Evolutionary conservation across 140 eudicot species (phyloP).

Genomic region (Anethum foeniculum): DNA sequence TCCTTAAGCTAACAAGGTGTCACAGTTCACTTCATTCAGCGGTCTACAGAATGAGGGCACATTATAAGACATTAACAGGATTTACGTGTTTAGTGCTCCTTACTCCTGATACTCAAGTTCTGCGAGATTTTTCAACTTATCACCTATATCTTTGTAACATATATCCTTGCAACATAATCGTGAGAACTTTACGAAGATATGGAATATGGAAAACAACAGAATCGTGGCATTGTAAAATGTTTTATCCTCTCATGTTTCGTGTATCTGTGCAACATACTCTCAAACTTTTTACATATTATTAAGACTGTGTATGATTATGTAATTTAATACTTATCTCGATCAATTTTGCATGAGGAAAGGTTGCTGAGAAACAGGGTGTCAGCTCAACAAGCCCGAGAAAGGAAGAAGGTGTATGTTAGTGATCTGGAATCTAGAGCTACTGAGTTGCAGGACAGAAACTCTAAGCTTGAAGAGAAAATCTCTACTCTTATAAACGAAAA

Average conservation of each 20-base stretch:
- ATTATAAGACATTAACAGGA: no score
- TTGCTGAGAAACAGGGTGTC: constrained; percentile 20
- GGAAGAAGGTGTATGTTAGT: constrained; percentile 19
- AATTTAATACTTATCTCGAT: neutral
- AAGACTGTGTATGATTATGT: neutral
- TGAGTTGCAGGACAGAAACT: constrained; percentile 14
- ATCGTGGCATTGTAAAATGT: neutral
- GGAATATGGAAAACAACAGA: no score
- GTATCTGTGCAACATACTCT: neutral
- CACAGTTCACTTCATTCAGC: no score
- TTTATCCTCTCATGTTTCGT: neutral
- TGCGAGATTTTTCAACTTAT: neutral
- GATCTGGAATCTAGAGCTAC: constrained; percentile 19
- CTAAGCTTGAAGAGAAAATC: constrained; percentile 16
- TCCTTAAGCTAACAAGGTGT: no score
- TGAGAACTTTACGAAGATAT: neutral
- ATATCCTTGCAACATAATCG: no score
- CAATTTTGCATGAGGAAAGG: neutral
- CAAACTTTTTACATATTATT: neutral
- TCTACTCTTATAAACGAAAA: constrained; percentile 15
- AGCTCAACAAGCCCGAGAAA: constrained; percentile 19
- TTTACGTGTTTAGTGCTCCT: no score
- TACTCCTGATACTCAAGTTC: no score
- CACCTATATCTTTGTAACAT: neutral
- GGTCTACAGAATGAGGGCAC: no score